Evolutionary conservation across 306 rosid genomes (phyloP), one percentile per base, ranked within the genome.

Genomic region (Vigna unguiculata): DNA sequence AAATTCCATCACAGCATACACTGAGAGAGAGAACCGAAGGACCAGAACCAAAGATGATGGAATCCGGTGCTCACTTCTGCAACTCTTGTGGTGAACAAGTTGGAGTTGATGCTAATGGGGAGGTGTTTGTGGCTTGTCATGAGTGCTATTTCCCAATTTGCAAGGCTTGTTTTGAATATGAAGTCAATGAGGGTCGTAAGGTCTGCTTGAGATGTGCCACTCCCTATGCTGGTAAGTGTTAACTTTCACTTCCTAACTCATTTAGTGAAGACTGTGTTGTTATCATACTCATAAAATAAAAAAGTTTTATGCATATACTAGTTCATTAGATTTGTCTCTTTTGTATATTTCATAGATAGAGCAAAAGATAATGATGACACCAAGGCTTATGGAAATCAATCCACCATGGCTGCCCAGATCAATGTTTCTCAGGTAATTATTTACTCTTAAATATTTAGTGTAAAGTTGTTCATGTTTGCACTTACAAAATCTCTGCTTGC

Each of bases 61-160:
- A 89, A 45, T 85, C 99, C 52, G 92, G 83, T 74, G 82, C 83
- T 85, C 96, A 89, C 47, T 36, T 83, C 14, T 95, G 99, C 92
- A 84, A 84, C 78, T 86, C 90, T 30, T 95, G 99, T 45, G 97
- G 99, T 73, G 97, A 90, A 52, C 89, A 83, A 75, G 86, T 93
- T 7, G 97, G 93, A 17, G 4, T 81, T 79, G 89, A 89, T 80
- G 90, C 87, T 74, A 90, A 87, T 82, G 97, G 92, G 4, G 92
- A 95, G 62, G 81, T 83, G 58, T 92, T 95, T 71, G 90, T 92
- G 83, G 97, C 91, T 41, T 95, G 99, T 75, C 97, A 90, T 55
- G 92, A 83, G 20, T 95, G 99, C 66, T 85, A 80, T 71, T 90
- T 86, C 76, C 96, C 96, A 13, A 81, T 95, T 73, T 95, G 99